Conservation (phyloP, 129 eudicot genomes). For the Helianthus annuus region DNA sequence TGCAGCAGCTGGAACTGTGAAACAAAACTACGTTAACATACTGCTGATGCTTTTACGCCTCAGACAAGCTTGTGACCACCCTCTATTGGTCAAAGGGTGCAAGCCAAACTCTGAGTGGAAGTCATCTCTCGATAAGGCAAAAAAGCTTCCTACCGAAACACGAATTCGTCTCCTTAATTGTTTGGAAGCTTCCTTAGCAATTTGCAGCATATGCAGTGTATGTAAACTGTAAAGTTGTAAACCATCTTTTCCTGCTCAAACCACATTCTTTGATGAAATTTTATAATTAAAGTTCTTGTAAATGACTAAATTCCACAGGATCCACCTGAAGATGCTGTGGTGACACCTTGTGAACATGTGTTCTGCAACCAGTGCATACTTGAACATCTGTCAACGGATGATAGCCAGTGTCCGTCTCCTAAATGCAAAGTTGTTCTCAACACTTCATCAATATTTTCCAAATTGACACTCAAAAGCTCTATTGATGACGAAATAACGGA, state of each 20-base stretch:
- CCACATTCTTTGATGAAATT: slow-evolving; percentile 1
- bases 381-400: slow-evolving; percentile 85
- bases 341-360: slow-evolving; percentile 85
- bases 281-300: background rate
- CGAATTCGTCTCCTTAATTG: slow-evolving; percentile 67
- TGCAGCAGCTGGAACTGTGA: slow-evolving; percentile 98
- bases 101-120: slow-evolving; percentile 56
- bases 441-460: slow-evolving; percentile 59
- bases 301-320: slow-evolving; percentile 48
- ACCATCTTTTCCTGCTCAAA: slow-evolving; percentile 12
- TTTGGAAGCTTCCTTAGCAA: slow-evolving; percentile 78
- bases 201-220: slow-evolving; percentile 89
- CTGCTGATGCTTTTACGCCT: slow-evolving; percentile 94
- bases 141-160: slow-evolving; percentile 70
- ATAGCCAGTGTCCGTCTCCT: slow-evolving; percentile 71
- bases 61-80: slow-evolving; percentile 99
- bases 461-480: slow-evolving; percentile 50
- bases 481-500: slow-evolving; percentile 35
- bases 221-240: slow-evolving; percentile 25
- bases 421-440: slow-evolving; percentile 68
- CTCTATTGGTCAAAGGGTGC: slow-evolving; percentile 80
- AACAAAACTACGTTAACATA: slow-evolving; percentile 90
- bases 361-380: slow-evolving; percentile 92
- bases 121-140: slow-evolving; percentile 73
- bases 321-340: slow-evolving; percentile 98